A percentile compares a stretch with the other conserved stretches of the same genome.
These are phyloP conservation scores for Trichoderma asperelloides DNA, from an alignment of 495 filamentous ascomycete species.

Conservation along the genomic window DNA sequence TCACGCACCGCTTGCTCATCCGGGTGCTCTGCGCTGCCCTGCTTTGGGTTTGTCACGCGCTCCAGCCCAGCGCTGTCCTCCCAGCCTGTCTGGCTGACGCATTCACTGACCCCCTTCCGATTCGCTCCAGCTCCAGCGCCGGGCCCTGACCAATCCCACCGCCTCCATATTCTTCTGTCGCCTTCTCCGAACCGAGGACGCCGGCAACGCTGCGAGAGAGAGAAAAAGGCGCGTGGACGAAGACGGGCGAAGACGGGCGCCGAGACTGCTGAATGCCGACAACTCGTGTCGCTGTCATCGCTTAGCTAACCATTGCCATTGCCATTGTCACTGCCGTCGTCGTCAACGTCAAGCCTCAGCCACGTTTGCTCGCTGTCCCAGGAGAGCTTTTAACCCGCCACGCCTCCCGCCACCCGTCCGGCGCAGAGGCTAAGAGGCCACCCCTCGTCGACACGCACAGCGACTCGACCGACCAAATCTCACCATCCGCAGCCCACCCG, in stretches of 20 bases:
- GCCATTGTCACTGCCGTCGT: not conserved
- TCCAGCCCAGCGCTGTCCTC: not conserved
- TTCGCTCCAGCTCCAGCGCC: not conserved
- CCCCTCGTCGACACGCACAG: not conserved
- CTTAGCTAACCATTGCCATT: not conserved
- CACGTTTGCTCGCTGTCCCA: not conserved
- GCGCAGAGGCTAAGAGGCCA: not conserved
- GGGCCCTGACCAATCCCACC: not conserved
- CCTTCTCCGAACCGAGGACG: conserved; percentile 6
- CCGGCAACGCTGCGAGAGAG: not conserved
- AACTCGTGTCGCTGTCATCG: not conserved
- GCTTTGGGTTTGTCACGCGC: not conserved
- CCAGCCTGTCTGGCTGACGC: not conserved
- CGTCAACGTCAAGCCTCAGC: not conserved
- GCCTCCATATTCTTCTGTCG: not conserved
- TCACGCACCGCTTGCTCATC: not conserved
- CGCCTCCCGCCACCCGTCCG: not conserved
- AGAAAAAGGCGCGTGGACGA: not conserved
- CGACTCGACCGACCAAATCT: not conserved
- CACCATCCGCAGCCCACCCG: not conserved
- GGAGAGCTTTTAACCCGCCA: not conserved
- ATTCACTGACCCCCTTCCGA: not conserved
- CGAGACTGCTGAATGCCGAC: no score
- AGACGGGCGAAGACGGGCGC: no score
- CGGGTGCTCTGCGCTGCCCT: not conserved